A percentile compares a stretch with the other conserved stretches of the same genome.
phyloP scores from a whole-genome alignment of 805 yeast genomes.

The Saccharomyces kudriavzevii region DNA sequence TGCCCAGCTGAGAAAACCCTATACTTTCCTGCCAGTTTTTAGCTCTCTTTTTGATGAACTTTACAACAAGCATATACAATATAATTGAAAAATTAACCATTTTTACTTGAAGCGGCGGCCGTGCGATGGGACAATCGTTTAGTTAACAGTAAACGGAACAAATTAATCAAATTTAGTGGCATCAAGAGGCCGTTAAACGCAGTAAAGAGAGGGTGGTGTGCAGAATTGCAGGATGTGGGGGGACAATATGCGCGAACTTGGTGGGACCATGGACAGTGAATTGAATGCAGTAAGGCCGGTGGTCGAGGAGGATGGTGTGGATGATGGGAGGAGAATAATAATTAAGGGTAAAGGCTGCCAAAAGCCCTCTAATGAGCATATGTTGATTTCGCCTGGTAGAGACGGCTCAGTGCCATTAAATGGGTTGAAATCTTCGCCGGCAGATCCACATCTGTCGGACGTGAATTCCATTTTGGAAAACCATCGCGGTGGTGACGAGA shows the following conservation, averaged over 20 bases:
- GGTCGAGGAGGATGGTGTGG: background rate
- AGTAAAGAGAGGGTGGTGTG: background rate
- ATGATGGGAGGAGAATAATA: background rate
- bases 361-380: background rate
- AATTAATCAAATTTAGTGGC: background rate
- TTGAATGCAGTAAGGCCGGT: background rate
- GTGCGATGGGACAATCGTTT: background rate
- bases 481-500: slow-evolving; percentile 5
- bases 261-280: background rate
- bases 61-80: background rate
- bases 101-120: background rate
- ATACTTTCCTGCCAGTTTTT: background rate
- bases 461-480: slow-evolving; percentile 17
- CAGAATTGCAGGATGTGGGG: background rate
- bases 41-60: background rate
- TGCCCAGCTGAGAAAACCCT: background rate
- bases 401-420: slow-evolving; percentile 9
- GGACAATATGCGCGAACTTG: background rate
- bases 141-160: background rate
- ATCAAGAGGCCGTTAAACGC: background rate
- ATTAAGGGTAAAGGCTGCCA: background rate
- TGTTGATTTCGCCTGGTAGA: background rate
- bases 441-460: slow-evolving; percentile 24
- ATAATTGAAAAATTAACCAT: background rate
- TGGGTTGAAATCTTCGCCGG: slow-evolving; percentile 22